Base-by-base conservation (phyloP, 495 filamentous ascomycete species). In the Tuber magnatum region DNA sequence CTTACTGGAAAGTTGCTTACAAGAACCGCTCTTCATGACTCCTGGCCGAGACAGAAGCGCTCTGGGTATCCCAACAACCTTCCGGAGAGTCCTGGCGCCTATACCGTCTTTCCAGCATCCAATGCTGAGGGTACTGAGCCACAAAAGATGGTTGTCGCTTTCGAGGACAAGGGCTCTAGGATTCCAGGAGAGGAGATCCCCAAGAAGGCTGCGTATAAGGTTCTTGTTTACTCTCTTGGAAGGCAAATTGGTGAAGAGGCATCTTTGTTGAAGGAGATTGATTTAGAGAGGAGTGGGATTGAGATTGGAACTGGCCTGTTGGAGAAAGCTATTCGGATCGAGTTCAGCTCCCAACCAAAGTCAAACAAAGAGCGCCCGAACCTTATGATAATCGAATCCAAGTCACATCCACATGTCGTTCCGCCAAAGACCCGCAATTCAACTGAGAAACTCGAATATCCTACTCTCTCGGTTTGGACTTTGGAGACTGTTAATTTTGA, bases 401-500 rank as follows among this genome's bases (percentile, higher is more conserved):
- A 78, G 42, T 80, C 79, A 43, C 79, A 80, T 28, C 79, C 79
- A 28, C 79, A 80, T 65, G 46, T 80, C 38, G 78, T 80, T 46
- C 78, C 79, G 32, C 72, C 79, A 43, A 77, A 80, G 42, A 80
- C 73, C 38, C 69, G 74, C 43, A 77, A 72, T 65, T 72, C 78
- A 16, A 72, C 41, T 28, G 78, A 80, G 71, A 74, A 80, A 48
- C 28, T 80, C 41, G 75, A 80, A 41, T 80, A 77, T 32, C 79
- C 79, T 28, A 80, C 78, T n/a, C 78, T 80, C 35, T 80, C 79
- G 7, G 79, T 74, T 40, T 80, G 79, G 79, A 74, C 78, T 39
- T 51, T 80, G 40, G 78, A 80, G n/a, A 80, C 79, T 20, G 68
- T 74, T 22, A 80, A 80, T 78, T 80, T 80, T 46, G 78, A 81